Conservation (phyloP, 441 rosid genomes). For the Daphne laureola region DNA sequence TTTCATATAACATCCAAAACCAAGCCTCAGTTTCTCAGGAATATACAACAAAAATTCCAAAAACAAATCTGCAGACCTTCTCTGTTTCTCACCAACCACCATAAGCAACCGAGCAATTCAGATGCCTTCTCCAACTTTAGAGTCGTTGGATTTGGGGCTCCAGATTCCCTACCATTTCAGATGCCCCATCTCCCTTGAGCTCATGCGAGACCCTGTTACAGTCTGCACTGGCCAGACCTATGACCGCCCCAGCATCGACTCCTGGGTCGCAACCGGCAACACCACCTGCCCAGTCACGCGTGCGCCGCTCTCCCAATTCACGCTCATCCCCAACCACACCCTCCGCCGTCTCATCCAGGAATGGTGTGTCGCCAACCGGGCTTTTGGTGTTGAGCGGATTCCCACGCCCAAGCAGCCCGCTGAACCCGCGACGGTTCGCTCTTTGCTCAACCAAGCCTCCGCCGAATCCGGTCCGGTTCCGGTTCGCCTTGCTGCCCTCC, state of each 20-base stretch:
- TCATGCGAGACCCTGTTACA: constrained; percentile 88
- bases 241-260: constrained; percentile 84
- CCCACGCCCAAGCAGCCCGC: constrained; percentile 98
- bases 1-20: constrained; percentile 14
- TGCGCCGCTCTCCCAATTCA: constrained; percentile 54
- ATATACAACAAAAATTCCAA: too few species aligned
- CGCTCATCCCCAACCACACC: constrained; percentile 86
- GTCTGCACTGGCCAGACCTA: constrained; percentile 84
- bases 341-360: constrained; percentile 94
- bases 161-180: constrained; percentile 85
- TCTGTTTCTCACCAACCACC: neutral
- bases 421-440: constrained; percentile 57
- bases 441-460: constrained; percentile 46
- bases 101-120: neutral
- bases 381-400: constrained; percentile 70
- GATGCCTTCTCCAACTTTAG: constrained; percentile 47
- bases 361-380: constrained; percentile 84
- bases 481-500: constrained; percentile 57
- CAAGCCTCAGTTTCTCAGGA: too few species aligned
- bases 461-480: constrained; percentile 24
- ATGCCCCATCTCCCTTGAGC: constrained; percentile 86
- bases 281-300: constrained; percentile 87
- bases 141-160: constrained; percentile 53
- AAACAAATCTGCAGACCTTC: constrained; percentile 22
- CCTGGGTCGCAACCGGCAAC: constrained; percentile 87